A percentile compares a stretch with the other conserved stretches of the same genome.
Evolutionary conservation across 1,284 basidiomycete species (phyloP).

Genomic region (Marasmius oreades): DNA sequence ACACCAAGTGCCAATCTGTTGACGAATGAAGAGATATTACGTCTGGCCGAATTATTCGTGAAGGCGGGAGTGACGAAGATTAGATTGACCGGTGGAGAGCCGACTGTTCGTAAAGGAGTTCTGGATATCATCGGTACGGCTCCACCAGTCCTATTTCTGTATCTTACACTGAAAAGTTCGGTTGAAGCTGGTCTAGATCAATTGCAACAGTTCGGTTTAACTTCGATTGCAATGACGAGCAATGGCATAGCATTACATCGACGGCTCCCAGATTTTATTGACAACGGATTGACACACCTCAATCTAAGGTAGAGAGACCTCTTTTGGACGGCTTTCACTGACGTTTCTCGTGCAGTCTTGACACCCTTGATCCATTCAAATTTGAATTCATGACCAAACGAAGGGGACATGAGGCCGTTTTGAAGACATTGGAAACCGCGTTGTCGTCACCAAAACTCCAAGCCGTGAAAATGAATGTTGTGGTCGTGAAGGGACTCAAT

Average conservation of each 20-base stretch:
- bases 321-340: slow-evolving; percentile 1
- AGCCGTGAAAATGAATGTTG: slow-evolving; percentile 79
- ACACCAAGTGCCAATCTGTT: slow-evolving; percentile 70
- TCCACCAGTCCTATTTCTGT: neutral
- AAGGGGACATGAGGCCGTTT: slow-evolving; percentile 70
- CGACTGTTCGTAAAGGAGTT: slow-evolving; percentile 81
- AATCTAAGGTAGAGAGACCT: slow-evolving; percentile 61
- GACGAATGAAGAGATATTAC: slow-evolving; percentile 73
- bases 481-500: slow-evolving; percentile 80
- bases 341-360: slow-evolving; percentile 49
- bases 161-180: neutral
- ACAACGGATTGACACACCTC: slow-evolving; percentile 76
- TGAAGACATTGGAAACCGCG: slow-evolving; percentile 66
- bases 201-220: slow-evolving; percentile 57
- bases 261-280: slow-evolving; percentile 62
- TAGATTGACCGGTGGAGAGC: slow-evolving; percentile 85
- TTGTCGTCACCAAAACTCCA: slow-evolving; percentile 45
- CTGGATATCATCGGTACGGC: slow-evolving; percentile 64
- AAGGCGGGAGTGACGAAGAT: slow-evolving; percentile 84
- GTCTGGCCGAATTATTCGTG: slow-evolving; percentile 77
- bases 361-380: slow-evolving; percentile 85
- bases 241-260: slow-evolving; percentile 80
- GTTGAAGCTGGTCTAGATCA: slow-evolving; percentile 50
- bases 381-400: slow-evolving; percentile 85
- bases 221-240: slow-evolving; percentile 83